Evolutionary conservation across 2,329 filamentous ascomycete genomes (phyloP).

Genomic region (Arthrinium puccinioides): DNA sequence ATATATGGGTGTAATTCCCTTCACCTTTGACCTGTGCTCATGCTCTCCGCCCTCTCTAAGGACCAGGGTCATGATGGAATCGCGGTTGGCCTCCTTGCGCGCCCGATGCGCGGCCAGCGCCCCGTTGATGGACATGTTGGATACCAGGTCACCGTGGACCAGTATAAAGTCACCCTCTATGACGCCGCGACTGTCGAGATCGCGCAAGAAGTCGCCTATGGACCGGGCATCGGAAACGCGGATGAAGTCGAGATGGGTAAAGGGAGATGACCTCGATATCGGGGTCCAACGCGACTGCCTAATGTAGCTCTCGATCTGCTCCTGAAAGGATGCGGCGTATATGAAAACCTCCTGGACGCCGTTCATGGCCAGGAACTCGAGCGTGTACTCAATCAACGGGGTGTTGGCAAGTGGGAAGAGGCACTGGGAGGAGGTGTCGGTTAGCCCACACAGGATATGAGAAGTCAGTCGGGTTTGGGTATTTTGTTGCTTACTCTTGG

Average conservation of each 20-base stretch:
- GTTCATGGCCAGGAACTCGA: slow-evolving; percentile 92
- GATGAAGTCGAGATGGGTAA: slow-evolving; percentile 75
- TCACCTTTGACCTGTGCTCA: slow-evolving; percentile 69
- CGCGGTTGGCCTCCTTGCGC: slow-evolving; percentile 75
- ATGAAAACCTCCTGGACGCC: slow-evolving; percentile 92
- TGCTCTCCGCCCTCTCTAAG: slow-evolving; percentile 66
- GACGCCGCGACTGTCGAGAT: slow-evolving; percentile 78
- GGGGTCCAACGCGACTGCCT: slow-evolving; percentile 67
- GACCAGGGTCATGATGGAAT: slow-evolving; percentile 97
- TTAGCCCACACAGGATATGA: slow-evolving; percentile 12
- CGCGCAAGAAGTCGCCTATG: slow-evolving; percentile 88
- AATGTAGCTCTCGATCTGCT: slow-evolving; percentile 83
- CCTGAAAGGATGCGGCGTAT: slow-evolving; percentile 82
- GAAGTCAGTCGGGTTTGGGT: neutral
- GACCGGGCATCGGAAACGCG: slow-evolving; percentile 77
- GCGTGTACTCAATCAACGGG: slow-evolving; percentile 92
- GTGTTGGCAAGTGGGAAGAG: slow-evolving; percentile 89
- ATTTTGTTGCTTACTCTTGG: slow-evolving; percentile 59
- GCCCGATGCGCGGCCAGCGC: slow-evolving; percentile 73
- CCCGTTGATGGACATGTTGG: slow-evolving; percentile 77
- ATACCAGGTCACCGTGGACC: slow-evolving; percentile 87
- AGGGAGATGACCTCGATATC: slow-evolving; percentile 50
- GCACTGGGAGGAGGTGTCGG: slow-evolving; percentile 50
- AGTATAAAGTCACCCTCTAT: slow-evolving; percentile 88
- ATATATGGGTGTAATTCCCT: slow-evolving; percentile 73